A percentile compares a stretch with the other conserved stretches of the same genome.
phyloP scores from a whole-genome alignment of 805 yeast species.

The Metschnikowia kunwiensis region DNA sequence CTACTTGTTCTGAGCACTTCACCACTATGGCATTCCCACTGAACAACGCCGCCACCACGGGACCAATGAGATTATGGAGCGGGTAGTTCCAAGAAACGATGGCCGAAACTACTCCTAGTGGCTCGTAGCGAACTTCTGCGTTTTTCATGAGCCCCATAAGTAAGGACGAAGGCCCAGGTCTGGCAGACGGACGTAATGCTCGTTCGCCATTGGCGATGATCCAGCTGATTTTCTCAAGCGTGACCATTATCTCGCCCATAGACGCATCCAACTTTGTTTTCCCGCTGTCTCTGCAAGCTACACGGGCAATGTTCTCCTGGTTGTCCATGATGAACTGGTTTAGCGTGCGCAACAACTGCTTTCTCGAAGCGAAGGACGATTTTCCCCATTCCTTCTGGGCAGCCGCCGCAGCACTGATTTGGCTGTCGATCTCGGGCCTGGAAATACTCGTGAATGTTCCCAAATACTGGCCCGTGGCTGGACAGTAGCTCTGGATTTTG shows the following conservation, averaged over 20 bases:
- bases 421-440: slow-evolving; percentile 66
- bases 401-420: slow-evolving; percentile 48
- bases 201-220: slow-evolving; percentile 76
- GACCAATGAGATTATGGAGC: slow-evolving; percentile 90
- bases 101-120: slow-evolving; percentile 84
- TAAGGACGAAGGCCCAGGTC: slow-evolving; percentile 85
- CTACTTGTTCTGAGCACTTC: slow-evolving; percentile 93
- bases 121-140: slow-evolving; percentile 93
- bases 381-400: slow-evolving; percentile 54
- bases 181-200: slow-evolving; percentile 62
- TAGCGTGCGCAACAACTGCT: slow-evolving; percentile 68
- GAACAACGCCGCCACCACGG: slow-evolving; percentile 81
- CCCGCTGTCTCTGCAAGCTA: slow-evolving; percentile 96
- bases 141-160: slow-evolving; percentile 80
- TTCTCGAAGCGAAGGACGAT: slow-evolving; percentile 62
- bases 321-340: slow-evolving; percentile 69
- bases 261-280: slow-evolving; percentile 94
- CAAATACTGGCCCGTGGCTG: slow-evolving; percentile 89
- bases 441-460: slow-evolving; percentile 68
- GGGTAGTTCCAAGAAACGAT: slow-evolving; percentile 98
- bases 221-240: slow-evolving; percentile 92
- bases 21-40: slow-evolving; percentile 90
- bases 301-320: slow-evolving; percentile 83
- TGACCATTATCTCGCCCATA: slow-evolving; percentile 94
- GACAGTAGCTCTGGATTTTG: slow-evolving; percentile 82